Base-by-base conservation (phyloP, 352 stramenopile genomes). In the Globisporangium polare region DNA sequence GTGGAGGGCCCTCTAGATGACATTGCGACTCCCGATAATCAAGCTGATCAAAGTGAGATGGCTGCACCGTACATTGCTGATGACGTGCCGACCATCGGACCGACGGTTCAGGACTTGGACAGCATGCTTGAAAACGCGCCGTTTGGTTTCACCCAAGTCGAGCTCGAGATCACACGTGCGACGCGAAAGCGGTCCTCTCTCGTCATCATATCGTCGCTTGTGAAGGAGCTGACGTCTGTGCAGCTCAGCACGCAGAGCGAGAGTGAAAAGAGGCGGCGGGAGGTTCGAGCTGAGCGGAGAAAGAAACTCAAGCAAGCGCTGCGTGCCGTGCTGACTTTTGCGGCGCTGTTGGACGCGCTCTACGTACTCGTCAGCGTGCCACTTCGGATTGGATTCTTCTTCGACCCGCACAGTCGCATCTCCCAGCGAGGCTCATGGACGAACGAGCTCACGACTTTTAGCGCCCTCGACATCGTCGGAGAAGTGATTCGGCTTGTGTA, bases 311-410 rank as follows among this genome's bases (percentile, higher is more conserved):
- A 31, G 18, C 22, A 29, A 17, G 29, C 22, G 13, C 29, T 65
- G 29, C 50, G 45, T 2, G 20, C 17, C 20, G 29, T 63, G 24
- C 20, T 66, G 24, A 33, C 39, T 2, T 0, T 66, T 33, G 57
- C 69, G 13, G 74, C 68, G 51, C 77, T 86, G 29, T 5, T 67
- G 4, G 74, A 83, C 41, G 60, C 68, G 9, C 9, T 80, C 24
- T 80, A 78, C 33, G 60, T 83, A 15, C 55, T 86, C 31, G 41
- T 80, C 46, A 71, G 45, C 43, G 58, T 76, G 49, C 72, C 74
- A 13, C 49, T 80, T 13, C 76, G 72, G 0, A 45, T 83, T 26
- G 74, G 74, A 2, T 85, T 82, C 42, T 53, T 71, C 31, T 83
- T 83, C 22, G 74, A 86, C 29, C 67, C 74, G 18, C 73, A 56